phyloP scores from a whole-genome alignment of 345 rosid species.

The Citropsis articulata region DNA sequence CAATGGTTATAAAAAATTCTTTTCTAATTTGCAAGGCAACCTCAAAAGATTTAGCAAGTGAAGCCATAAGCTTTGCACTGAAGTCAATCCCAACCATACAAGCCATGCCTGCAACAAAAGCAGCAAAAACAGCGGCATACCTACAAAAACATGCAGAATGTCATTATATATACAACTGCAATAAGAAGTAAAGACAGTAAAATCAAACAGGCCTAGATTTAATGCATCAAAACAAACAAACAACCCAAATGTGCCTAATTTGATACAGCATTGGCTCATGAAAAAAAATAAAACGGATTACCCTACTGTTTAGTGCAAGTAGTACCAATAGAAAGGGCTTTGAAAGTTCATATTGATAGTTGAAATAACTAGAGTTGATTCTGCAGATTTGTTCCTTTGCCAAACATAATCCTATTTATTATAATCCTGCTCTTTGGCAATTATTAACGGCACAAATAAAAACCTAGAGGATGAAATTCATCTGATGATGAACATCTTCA shows the following conservation, averaged over 20 bases:
- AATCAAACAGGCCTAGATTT: not conserved
- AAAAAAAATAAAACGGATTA: not conserved
- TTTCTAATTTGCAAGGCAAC: slow-evolving; percentile 28
- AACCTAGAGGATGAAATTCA: too few relatives aligned
- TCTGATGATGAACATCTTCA: too few relatives aligned
- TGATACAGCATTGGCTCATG: not conserved
- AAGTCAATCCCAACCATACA: slow-evolving; percentile 82
- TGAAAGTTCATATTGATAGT: not conserved
- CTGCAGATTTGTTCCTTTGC: not conserved
- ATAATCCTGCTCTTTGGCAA: too few relatives aligned
- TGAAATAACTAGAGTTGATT: not conserved
- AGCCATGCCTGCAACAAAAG: slow-evolving; percentile 92
- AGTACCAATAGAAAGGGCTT: not conserved
- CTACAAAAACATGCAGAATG: slow-evolving; percentile 36
- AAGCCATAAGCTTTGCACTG: slow-evolving; percentile 80
- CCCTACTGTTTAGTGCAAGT: not conserved
- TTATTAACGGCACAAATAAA: too few relatives aligned
- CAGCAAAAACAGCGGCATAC: slow-evolving; percentile 82
- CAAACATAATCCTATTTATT: not conserved
- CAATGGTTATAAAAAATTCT: not conserved
- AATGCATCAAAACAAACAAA: not conserved
- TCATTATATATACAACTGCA: not conserved
- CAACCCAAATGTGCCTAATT: not conserved
- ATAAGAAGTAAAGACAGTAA: not conserved
- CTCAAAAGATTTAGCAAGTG: slow-evolving; percentile 76